phyloP scores from a whole-genome alignment of 2,329 filamentous ascomycete species.

The Curvularia hawaiiensis region DNA sequence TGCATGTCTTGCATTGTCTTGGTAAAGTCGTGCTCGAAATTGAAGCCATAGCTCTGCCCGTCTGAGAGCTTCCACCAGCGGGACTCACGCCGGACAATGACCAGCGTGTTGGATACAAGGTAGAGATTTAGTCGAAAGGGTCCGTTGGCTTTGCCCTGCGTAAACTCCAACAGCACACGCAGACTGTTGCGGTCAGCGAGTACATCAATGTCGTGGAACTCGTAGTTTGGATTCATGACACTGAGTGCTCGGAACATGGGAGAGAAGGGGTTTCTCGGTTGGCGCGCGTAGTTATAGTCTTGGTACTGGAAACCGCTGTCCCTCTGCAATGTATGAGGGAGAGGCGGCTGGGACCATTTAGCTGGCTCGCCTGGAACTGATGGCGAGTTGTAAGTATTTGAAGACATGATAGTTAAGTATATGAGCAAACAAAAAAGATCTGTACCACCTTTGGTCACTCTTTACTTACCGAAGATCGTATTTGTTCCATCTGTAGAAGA shows the following conservation, averaged over 20 bases:
- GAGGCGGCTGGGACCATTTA: conserved; percentile 25
- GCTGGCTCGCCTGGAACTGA: conserved; percentile 34
- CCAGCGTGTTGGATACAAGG: conserved; percentile 30
- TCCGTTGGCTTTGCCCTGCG: conserved; percentile 30
- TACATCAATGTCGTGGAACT: conserved; percentile 31
- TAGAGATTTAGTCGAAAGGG: conserved; percentile 35
- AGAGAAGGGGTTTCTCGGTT: conserved; percentile 30
- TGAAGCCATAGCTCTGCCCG: conserved; percentile 26
- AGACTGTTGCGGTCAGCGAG: conserved; percentile 40
- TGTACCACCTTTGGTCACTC: background rate
- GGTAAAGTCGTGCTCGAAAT: conserved; percentile 38
- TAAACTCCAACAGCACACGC: conserved; percentile 33
- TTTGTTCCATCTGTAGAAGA: conserved; percentile 27
- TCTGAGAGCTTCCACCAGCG: conserved; percentile 29
- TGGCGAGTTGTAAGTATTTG: conserved; percentile 1
- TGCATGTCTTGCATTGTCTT: conserved; percentile 24
- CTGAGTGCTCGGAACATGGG: conserved; percentile 35
- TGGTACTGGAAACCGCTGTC: conserved; percentile 31
- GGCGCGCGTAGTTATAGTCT: conserved; percentile 38
- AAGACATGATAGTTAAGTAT: background rate
- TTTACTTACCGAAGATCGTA: conserved; percentile 30
- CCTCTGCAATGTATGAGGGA: conserved; percentile 25
- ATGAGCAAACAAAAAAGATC: background rate
- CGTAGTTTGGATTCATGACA: conserved; percentile 29
- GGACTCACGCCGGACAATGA: conserved; percentile 34